phyloP scores from a whole-genome alignment of 148 eudicot species.

The Vaccinium darrowii region DNA sequence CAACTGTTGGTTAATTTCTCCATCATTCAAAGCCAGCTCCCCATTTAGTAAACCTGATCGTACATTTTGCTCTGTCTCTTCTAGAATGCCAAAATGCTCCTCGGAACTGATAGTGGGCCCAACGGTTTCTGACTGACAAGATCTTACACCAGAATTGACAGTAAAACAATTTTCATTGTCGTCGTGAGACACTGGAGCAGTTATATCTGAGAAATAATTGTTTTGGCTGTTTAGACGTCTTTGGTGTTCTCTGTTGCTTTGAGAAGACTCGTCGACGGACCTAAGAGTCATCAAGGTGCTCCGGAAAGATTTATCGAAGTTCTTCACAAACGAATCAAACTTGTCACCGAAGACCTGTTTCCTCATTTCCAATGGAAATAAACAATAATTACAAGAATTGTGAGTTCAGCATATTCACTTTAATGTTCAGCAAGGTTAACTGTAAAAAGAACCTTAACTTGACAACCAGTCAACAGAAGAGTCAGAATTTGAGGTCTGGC shows the following conservation, averaged over 20 bases:
- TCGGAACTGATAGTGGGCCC: not conserved
- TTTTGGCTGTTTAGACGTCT: slow-evolving; percentile 17
- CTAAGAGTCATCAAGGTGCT: slow-evolving; percentile 79
- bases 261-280: slow-evolving; percentile 51
- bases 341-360: slow-evolving; percentile 75
- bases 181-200: slow-evolving; percentile 16
- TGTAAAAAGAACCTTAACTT: slow-evolving; percentile 15
- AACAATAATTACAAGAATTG: slow-evolving; percentile 15
- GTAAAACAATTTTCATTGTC: slow-evolving; percentile 23
- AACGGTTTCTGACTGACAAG: slow-evolving; percentile 16
- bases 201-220: slow-evolving; percentile 24
- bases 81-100: slow-evolving; percentile 29
- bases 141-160: slow-evolving; percentile 17
- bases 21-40: slow-evolving; percentile 41
- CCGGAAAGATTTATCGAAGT: slow-evolving; percentile 75
- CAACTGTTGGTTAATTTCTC: slow-evolving; percentile 37
- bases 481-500: slow-evolving; percentile 28
- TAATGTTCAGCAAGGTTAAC: not conserved
- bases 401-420: slow-evolving; percentile 7
- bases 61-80: slow-evolving; percentile 35
- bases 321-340: slow-evolving; percentile 66
- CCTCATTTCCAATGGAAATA: slow-evolving; percentile 25
- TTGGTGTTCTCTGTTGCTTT: slow-evolving; percentile 24
- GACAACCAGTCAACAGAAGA: slow-evolving; percentile 20
- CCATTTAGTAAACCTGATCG: slow-evolving; percentile 22